Evolutionary conservation across 2,329 filamentous ascomycete genomes (phyloP), one percentile per base, ranked within the genome.

Genomic region (Sporothrix variecibatus): DNA sequence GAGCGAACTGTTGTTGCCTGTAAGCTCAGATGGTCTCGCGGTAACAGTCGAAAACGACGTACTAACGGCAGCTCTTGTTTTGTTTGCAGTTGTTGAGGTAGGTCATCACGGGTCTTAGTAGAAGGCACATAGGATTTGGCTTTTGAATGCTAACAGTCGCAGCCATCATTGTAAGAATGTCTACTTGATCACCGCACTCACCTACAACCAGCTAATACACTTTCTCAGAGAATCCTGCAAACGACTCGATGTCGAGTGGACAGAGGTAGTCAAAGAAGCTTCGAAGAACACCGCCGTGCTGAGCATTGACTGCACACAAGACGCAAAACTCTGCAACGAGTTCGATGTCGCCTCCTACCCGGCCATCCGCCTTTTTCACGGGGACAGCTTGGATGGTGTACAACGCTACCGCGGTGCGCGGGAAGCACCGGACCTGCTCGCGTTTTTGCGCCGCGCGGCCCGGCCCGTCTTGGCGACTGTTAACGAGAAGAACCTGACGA

Each of bases 331-430:
- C n/a, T 87, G 86, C 77, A 76, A 80, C 68, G 81, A 84, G 34
- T 78, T 82, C 64, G 80, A 82, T 31, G 80, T 87, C 40, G 79
- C 80, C 15, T 86, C 85, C 0, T 86, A 85, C 74, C 86, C 86
- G 2, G 81, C 86, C 7, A 82, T 88, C 49, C 82, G 86, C 0
- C 81, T 84, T 11, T 85, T 84, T 74, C 81, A 81, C 53, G 78
- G 78, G 2, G 79, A 82, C 34, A 80, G 81, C 1, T 75, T 12
- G 3, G 15, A 5, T 1, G 11, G 77, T 4, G 80, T 80, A 65
- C 78, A 77, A 12, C 78, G 83, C 69, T 87, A 87, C 76, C 82
- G 86, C 49, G 86, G 86, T 0, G 81, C 83, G 0, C 81, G 85
- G 26, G 83, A 79, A 62, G 80, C 83, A 0, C 75, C 79, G 12